Evolutionary conservation across 2,329 filamentous ascomycete genomes (phyloP).

Genomic region (Emergomyces orientalis): DNA sequence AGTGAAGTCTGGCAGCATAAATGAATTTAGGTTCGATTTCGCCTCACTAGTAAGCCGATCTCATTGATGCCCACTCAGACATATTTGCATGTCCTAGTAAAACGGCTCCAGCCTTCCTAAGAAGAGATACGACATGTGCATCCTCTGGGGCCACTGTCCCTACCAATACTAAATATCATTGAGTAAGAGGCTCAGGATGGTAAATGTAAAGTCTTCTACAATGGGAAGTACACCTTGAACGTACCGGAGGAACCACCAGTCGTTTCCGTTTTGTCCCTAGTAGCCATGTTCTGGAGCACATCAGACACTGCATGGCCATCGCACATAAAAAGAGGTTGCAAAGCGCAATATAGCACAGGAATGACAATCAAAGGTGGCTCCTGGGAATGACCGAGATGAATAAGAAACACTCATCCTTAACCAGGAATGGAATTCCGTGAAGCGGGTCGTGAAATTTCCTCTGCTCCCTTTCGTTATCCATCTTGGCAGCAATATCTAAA

Average conservation of each 20-base stretch:
- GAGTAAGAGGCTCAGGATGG: not conserved
- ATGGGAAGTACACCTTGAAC: not conserved
- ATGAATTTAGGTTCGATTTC: not conserved
- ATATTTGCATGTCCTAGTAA: constrained; percentile 62
- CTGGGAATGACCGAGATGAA: not conserved
- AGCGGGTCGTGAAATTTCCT: constrained; percentile 49
- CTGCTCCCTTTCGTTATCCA: constrained; percentile 48
- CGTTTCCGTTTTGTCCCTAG: constrained; percentile 57
- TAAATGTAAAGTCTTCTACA: not conserved
- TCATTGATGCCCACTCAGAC: constrained; percentile 67
- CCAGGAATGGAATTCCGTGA: constrained; percentile 60
- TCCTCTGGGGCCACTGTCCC: constrained; percentile 59
- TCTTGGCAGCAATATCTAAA: constrained; percentile 46
- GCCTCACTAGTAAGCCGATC: constrained; percentile 52
- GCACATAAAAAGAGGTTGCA: not conserved
- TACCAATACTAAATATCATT: constrained; percentile 23
- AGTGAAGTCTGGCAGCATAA: not conserved
- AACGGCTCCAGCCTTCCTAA: constrained; percentile 58
- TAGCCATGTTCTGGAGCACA: constrained; percentile 44
- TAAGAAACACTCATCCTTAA: constrained; percentile 46
- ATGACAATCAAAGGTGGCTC: not conserved
- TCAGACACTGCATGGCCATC: not conserved
- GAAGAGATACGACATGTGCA: constrained; percentile 51
- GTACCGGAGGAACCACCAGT: constrained; percentile 51
- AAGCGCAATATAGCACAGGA: not conserved